phyloP scores from a whole-genome alignment of 108 stramenopile genomes.

The Hondaea fermentalgiana region DNA sequence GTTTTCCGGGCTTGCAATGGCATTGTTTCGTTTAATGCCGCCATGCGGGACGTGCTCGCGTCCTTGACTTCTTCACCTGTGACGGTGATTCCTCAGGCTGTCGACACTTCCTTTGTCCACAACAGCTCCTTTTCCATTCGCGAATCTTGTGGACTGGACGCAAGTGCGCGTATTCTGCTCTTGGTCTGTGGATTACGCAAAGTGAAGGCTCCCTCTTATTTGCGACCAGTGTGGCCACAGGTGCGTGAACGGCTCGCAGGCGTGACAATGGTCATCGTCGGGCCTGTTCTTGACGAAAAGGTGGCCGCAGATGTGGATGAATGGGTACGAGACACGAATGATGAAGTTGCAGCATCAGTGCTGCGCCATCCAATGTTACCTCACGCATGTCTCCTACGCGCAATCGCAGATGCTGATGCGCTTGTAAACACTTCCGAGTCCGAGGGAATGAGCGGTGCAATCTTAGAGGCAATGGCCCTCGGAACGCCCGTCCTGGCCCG shows the following conservation, averaged over 20 bases:
- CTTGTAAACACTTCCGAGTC: not conserved
- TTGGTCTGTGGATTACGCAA: not conserved
- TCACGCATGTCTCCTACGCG: not conserved
- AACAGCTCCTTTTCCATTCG: not conserved
- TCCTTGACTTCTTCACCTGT: not conserved
- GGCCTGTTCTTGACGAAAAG: not conserved
- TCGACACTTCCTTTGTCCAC: not conserved
- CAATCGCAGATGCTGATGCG: not conserved
- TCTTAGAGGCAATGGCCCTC: not conserved
- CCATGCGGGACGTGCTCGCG: not conserved
- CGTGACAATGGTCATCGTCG: not conserved
- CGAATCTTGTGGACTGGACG: not conserved
- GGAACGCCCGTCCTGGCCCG: not conserved
- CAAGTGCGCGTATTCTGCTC: not conserved
- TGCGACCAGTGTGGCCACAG: not conserved
- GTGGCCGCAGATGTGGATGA: not conserved
- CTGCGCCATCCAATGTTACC: not conserved
- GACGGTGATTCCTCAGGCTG: not conserved
- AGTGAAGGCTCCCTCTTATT: not conserved
- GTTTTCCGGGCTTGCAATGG: not conserved
- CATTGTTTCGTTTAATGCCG: not conserved
- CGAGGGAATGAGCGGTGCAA: not conserved
- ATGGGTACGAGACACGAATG: not conserved
- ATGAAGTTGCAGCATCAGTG: not conserved
- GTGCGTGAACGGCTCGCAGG: not conserved